These are phyloP conservation scores for Cardamine resedifolia DNA, from an alignment of 345 rosid species.

Conservation along the genomic window DNA sequence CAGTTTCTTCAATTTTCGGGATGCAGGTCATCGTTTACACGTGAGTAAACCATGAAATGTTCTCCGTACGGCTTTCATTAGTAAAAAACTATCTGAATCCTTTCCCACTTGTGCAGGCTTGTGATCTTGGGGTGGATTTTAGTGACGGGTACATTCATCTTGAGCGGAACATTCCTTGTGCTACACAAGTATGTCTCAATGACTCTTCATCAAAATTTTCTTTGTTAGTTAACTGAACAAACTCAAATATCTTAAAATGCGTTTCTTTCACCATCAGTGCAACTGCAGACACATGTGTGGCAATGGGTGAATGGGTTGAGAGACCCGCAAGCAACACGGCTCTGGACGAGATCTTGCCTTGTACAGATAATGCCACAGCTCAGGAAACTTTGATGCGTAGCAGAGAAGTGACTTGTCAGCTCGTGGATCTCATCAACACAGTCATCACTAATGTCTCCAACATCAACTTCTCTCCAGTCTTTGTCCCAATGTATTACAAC, in stretches of 20 bases:
- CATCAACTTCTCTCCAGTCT: slow-evolving; percentile 86
- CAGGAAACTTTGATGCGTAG: slow-evolving; percentile 65
- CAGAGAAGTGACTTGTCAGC: slow-evolving; percentile 77
- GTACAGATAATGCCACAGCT: slow-evolving; percentile 75
- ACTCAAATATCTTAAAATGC: neutral
- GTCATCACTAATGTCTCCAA: slow-evolving; percentile 95
- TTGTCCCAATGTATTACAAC: slow-evolving; percentile 70
- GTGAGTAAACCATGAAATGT: slow-evolving; percentile 47
- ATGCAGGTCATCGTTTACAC: slow-evolving; percentile 75
- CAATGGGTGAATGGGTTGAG: slow-evolving; percentile 85
- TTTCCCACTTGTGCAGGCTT: slow-evolving; percentile 55
- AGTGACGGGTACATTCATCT: slow-evolving; percentile 82
- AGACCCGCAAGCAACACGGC: slow-evolving; percentile 82
- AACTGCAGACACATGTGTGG: slow-evolving; percentile 83
- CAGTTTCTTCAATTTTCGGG: slow-evolving; percentile 79
- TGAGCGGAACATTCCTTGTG: slow-evolving; percentile 83
- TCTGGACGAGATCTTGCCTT: slow-evolving; percentile 79
- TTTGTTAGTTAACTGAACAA: neutral
- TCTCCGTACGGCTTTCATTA: neutral
- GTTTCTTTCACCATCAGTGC: slow-evolving; percentile 45
- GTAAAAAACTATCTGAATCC: slow-evolving; percentile 11
- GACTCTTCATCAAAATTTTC: neutral
- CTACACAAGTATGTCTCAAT: slow-evolving; percentile 75
- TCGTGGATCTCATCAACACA: slow-evolving; percentile 72
- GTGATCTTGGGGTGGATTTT: slow-evolving; percentile 86